Evolutionary conservation across 139 green algal genomes (phyloP).

Genomic region (Coelastrella sp.): DNA sequence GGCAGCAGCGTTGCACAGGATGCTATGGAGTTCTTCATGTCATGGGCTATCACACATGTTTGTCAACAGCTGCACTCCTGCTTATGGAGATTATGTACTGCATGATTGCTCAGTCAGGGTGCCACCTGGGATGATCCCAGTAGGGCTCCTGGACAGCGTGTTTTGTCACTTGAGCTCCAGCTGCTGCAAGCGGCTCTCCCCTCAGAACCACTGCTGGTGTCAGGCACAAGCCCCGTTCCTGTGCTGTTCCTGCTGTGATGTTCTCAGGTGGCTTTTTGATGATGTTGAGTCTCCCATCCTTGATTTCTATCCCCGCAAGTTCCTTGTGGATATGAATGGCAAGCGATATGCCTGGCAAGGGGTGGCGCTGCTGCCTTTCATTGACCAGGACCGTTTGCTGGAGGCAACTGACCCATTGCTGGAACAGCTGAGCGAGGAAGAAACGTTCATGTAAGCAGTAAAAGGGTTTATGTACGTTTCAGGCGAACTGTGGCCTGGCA

Average conservation of each 20-base stretch:
- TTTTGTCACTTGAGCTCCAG: no score
- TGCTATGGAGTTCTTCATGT: no score
- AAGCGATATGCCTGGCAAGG: slow-evolving; percentile 98
- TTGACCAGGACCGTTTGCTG: slow-evolving; percentile 83
- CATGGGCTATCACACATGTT: no score
- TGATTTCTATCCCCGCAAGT: slow-evolving; percentile 97
- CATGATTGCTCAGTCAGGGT: no score
- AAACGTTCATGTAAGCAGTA: slow-evolving; percentile 61
- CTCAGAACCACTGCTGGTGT: no score
- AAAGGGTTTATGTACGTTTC: not conserved
- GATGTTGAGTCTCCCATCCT: slow-evolving; percentile 88
- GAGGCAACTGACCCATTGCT: slow-evolving; percentile 50
- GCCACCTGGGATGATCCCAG: no score
- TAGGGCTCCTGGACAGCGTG: no score
- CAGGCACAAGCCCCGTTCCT: not conserved
- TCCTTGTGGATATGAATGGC: slow-evolving; percentile 98
- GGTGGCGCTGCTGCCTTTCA: slow-evolving; percentile 99
- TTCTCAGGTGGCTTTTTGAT: slow-evolving; percentile 82
- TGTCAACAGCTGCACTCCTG: no score
- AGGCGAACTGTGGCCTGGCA: not conserved
- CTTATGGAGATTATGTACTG: no score
- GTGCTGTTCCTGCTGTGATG: not conserved
- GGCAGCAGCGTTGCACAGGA: no score
- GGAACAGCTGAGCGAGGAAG: slow-evolving; percentile 76
- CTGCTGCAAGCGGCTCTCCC: no score